Evolutionary conservation across 2,329 filamentous ascomycete species (phyloP).

Genomic region (Nemania abortiva): DNA sequence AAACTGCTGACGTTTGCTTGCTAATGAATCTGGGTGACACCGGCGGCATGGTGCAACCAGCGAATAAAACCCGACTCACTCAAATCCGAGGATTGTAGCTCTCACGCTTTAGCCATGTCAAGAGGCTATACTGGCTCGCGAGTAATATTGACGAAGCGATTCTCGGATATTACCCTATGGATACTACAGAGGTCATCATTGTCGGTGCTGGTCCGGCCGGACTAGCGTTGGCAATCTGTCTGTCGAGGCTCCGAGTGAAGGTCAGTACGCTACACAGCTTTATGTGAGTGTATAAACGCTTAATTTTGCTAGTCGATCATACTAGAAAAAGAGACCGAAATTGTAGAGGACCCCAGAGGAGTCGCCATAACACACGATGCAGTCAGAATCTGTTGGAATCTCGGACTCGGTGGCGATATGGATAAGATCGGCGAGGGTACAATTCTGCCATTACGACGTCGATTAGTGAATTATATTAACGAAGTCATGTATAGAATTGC

Average conservation of each 20-base stretch:
- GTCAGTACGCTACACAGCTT: constrained; percentile 28
- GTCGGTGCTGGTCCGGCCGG: constrained; percentile 47
- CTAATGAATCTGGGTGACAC: background rate
- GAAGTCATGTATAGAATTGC: constrained; percentile 21
- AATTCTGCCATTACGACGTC: background rate
- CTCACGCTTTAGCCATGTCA: background rate
- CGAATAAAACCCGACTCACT: background rate
- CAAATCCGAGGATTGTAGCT: background rate
- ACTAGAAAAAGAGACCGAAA: constrained; percentile 44
- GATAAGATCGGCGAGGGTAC: constrained; percentile 44
- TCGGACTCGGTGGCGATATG: constrained; percentile 42
- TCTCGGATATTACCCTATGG: constrained; percentile 30
- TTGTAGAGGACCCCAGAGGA: constrained; percentile 44
- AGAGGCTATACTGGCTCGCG: background rate
- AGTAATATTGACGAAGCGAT: background rate
- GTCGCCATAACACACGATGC: constrained; percentile 45
- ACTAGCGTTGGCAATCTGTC: constrained; percentile 41
- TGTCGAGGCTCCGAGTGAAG: constrained; percentile 44
- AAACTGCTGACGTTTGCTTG: background rate
- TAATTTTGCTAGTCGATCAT: constrained; percentile 39
- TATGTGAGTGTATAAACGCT: background rate
- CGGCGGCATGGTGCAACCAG: background rate
- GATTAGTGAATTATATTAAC: constrained; percentile 5
- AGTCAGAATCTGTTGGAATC: constrained; percentile 44
- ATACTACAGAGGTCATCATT: constrained; percentile 46